These are phyloP conservation scores for Calonectria honghensis DNA, from an alignment of 2,329 filamentous ascomycete genomes.

Conservation along the genomic window DNA sequence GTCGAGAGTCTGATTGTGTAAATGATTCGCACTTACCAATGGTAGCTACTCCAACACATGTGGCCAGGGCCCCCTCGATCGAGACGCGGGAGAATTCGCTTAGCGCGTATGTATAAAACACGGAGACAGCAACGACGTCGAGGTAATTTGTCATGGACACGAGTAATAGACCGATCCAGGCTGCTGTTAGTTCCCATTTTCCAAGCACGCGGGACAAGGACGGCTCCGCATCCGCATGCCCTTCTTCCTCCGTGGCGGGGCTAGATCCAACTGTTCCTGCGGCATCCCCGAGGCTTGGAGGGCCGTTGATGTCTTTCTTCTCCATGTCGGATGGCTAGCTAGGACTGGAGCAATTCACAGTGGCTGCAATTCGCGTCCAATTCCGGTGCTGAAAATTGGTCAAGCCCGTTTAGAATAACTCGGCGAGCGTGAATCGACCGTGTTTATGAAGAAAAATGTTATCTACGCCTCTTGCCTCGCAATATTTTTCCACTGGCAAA, in stretches of 20 bases:
- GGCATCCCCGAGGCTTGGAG: not conserved
- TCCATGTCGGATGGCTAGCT: not conserved
- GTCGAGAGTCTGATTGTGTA: not conserved
- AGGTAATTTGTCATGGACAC: constrained; percentile 25
- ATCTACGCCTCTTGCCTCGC: not conserved
- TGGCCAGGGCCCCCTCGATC: constrained; percentile 4
- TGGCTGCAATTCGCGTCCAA: not conserved
- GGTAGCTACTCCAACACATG: not conserved
- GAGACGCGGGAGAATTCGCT: constrained; percentile 15
- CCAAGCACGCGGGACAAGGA: constrained; percentile 13
- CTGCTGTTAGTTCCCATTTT: not conserved
- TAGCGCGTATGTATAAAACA: constrained; percentile 6
- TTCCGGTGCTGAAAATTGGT: not conserved
- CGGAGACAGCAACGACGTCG: constrained; percentile 9
- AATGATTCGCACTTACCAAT: not conserved
- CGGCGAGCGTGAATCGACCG: not conserved
- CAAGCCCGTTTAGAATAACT: not conserved
- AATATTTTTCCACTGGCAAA: not conserved
- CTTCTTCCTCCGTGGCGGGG: not conserved
- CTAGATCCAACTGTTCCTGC: not conserved
- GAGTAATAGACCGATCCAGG: constrained; percentile 14
- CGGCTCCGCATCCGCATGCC: not conserved
- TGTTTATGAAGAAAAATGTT: not conserved
- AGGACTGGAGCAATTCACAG: not conserved
- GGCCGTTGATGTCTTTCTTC: not conserved